phyloP scores from a whole-genome alignment of 306 rosid genomes.

The Nissolia schottii region DNA sequence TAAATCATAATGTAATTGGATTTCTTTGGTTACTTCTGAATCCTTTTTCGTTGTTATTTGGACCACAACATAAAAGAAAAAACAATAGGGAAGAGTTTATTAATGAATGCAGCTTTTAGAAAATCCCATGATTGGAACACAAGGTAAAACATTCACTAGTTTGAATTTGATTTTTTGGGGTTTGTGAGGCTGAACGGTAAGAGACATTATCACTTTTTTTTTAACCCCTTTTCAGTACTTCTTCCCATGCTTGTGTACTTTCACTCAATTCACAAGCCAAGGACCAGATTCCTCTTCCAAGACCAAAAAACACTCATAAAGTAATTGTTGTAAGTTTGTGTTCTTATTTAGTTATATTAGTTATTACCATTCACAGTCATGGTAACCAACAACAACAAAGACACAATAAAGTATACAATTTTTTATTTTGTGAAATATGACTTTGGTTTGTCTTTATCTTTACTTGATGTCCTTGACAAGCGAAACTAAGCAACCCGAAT shows the following conservation, averaged over 20 bases:
- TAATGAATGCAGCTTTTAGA: constrained; percentile 27
- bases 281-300: constrained; percentile 5
- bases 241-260: not conserved
- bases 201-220: constrained; percentile 10
- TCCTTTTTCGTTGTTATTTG: constrained; percentile 21
- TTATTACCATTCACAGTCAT: not conserved
- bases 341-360: not conserved
- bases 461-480: too few species aligned
- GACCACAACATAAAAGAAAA: constrained; percentile 34
- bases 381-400: not conserved
- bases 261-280: not conserved
- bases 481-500: too few species aligned
- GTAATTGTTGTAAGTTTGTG: not conserved
- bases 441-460: not conserved
- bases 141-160: constrained; percentile 25
- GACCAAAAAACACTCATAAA: not conserved
- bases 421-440: not conserved
- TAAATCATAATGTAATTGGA: constrained; percentile 32
- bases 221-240: constrained; percentile 12
- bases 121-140: constrained; percentile 26
- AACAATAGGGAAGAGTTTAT: not conserved
- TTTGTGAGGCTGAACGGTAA: constrained; percentile 21
- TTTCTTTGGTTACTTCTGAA: constrained; percentile 27
- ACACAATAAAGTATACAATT: not conserved
- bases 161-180: constrained; percentile 29